Evolutionary conservation across 345 rosid genomes (phyloP).

Genomic region (Ailanthus altissimus): DNA sequence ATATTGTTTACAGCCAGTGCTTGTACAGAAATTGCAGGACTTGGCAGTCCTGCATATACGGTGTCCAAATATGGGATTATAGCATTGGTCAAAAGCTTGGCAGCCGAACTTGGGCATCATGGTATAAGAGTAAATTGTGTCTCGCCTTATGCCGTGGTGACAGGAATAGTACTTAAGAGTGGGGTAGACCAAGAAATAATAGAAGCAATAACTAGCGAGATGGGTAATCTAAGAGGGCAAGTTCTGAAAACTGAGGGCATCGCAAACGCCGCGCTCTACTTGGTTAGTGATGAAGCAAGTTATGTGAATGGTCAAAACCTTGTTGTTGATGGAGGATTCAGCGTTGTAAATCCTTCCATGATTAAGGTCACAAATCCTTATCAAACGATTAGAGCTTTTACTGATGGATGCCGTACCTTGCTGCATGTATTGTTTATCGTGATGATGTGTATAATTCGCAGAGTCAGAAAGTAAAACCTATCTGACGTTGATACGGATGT

Average conservation of each 20-base stretch:
- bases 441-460: background rate
- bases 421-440: background rate
- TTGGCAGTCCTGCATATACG: slow-evolving; percentile 23
- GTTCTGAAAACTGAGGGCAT: slow-evolving; percentile 29
- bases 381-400: background rate
- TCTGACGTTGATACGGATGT: no score
- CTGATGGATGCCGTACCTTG: background rate
- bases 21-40: background rate
- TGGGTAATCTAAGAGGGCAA: slow-evolving; percentile 22
- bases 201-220: background rate
- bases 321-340: slow-evolving; percentile 45
- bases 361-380: background rate
- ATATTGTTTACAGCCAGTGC: background rate
- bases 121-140: slow-evolving; percentile 31
- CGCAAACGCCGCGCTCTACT: slow-evolving; percentile 36
- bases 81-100: slow-evolving; percentile 20
- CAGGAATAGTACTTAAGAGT: background rate
- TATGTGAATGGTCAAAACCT: slow-evolving; percentile 46
- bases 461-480: background rate
- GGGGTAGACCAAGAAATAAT: background rate
- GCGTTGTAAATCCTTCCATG: slow-evolving; percentile 33
- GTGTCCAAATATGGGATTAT: slow-evolving; percentile 31
- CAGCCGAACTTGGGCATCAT: background rate
- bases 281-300: slow-evolving; percentile 48
- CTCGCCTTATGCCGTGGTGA: slow-evolving; percentile 33